phyloP scores from a whole-genome alignment of 169 alveolate genomes.

The Eimeria falciformis region DNA sequence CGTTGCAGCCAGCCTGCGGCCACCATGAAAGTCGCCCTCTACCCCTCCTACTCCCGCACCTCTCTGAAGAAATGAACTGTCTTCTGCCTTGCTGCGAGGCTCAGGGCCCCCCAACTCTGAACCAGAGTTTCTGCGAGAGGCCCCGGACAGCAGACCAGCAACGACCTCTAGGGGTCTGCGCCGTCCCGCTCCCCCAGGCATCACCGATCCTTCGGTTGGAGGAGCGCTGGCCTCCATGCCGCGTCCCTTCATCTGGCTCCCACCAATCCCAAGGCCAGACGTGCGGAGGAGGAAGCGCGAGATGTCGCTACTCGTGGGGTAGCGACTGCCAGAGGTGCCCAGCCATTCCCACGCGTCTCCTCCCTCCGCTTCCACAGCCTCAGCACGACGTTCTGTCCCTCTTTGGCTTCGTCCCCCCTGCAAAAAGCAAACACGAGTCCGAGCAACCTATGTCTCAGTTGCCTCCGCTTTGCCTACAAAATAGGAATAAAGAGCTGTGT shows the following conservation, averaged over 20 bases:
- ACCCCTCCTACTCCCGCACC: conserved; percentile 7
- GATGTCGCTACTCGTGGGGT: conserved; percentile 59
- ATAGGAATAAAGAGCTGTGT: too few species aligned
- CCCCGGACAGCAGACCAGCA: conserved; percentile 13
- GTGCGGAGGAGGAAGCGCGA: conserved; percentile 53
- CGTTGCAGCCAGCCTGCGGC: not conserved
- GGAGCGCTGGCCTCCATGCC: not conserved
- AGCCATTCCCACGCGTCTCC: conserved; percentile 37
- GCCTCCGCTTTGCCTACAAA: too few species aligned
- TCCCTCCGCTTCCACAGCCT: not conserved
- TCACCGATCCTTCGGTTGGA: not conserved
- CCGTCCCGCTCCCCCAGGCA: conserved; percentile 44
- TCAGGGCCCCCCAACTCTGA: conserved; percentile 25
- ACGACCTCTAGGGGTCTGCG: conserved; percentile 16
- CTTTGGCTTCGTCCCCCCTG: conserved; percentile 9
- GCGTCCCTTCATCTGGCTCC: not conserved
- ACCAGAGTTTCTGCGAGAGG: conserved; percentile 23
- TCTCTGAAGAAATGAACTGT: not conserved
- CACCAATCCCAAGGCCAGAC: conserved; percentile 37
- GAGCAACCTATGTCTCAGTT: not conserved
- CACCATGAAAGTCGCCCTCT: conserved; percentile 9
- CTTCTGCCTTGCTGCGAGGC: conserved; percentile 4
- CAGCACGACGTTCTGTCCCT: not conserved
- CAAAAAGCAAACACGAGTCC: not conserved
- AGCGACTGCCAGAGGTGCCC: conserved; percentile 32